A percentile compares a stretch with the other conserved stretches of the same genome.
These are phyloP conservation scores for Aspergillus fructus DNA, from an alignment of 2,329 filamentous ascomycete species.

Conservation along the genomic window DNA sequence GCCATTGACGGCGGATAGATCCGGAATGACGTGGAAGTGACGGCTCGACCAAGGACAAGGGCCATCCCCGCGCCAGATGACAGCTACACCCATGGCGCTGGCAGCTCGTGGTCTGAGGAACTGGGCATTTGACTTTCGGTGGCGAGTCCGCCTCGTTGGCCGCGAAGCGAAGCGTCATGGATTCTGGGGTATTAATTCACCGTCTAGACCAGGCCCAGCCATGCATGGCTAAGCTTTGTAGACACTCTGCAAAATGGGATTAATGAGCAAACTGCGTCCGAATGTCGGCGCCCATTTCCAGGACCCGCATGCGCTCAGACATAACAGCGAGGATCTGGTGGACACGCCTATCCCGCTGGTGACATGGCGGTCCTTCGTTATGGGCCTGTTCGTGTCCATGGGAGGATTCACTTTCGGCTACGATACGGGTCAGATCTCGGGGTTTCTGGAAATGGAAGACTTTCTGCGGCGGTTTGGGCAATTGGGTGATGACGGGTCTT, in stretches of 20 bases:
- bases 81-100: neutral
- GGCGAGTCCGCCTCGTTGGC: neutral
- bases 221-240: no score
- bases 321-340: neutral
- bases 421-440: conserved; percentile 46
- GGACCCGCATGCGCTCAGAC: neutral
- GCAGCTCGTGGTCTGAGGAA: neutral
- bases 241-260: neutral
- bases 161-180: neutral
- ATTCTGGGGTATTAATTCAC: neutral
- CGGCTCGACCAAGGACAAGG: neutral
- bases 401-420: conserved; percentile 46
- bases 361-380: conserved; percentile 33
- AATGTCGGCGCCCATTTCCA: neutral
- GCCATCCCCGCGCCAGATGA: neutral
- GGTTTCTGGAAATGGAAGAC: conserved; percentile 43
- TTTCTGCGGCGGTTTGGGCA: conserved; percentile 42
- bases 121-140: neutral
- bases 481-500: conserved; percentile 26
- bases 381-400: conserved; percentile 46
- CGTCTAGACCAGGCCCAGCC: no score
- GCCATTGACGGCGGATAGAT: no score
- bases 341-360: conserved; percentile 23
- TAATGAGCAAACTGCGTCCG: neutral
- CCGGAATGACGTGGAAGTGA: no score